Percentiles rank a stretch among this genome's conserved stretches.
These are phyloP conservation scores for Kockovaella imperatae DNA, from an alignment of 768 basidiomycete species.

Conservation along the genomic window DNA sequence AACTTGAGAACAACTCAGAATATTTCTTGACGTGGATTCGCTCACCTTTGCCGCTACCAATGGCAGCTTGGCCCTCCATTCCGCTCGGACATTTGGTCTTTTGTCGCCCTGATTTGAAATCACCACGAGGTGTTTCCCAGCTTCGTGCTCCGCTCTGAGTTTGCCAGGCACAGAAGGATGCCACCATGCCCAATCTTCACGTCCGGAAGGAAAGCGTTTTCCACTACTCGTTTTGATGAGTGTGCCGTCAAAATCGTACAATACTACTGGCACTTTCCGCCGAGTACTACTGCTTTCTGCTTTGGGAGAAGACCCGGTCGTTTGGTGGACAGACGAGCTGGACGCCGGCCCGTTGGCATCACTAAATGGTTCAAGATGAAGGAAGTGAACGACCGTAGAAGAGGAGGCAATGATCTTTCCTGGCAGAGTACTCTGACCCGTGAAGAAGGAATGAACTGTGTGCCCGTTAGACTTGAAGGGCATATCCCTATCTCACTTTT, in stretches of 20 bases:
- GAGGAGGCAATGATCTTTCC: constrained; percentile 22
- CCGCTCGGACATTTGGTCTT: constrained; percentile 46
- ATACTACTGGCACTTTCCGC: constrained; percentile 55
- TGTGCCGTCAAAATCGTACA: constrained; percentile 83
- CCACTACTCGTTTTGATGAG: constrained; percentile 53
- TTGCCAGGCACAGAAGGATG: constrained; percentile 55
- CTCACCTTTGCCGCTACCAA: constrained; percentile 54
- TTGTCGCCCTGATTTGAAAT: constrained; percentile 64
- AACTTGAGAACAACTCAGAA: constrained; percentile 49
- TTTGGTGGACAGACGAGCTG: not conserved
- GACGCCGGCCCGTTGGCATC: too few species aligned
- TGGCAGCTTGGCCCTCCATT: constrained; percentile 71
- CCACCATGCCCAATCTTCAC: constrained; percentile 68
- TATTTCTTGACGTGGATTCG: not conserved
- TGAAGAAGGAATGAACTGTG: constrained; percentile 38
- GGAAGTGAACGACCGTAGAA: constrained; percentile 34
- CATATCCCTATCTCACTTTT: too few species aligned
- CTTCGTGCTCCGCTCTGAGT: constrained; percentile 54
- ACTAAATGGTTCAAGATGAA: constrained; percentile 42
- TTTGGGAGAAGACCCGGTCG: constrained; percentile 48
- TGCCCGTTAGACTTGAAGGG: not conserved
- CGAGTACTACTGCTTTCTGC: constrained; percentile 56
- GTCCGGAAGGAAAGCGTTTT: constrained; percentile 49
- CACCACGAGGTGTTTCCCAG: constrained; percentile 60
- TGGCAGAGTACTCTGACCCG: constrained; percentile 7